Evolutionary conservation across 768 basidiomycete species (phyloP), one percentile per base, ranked within the genome.

Genomic region (Boletus sp.): DNA sequence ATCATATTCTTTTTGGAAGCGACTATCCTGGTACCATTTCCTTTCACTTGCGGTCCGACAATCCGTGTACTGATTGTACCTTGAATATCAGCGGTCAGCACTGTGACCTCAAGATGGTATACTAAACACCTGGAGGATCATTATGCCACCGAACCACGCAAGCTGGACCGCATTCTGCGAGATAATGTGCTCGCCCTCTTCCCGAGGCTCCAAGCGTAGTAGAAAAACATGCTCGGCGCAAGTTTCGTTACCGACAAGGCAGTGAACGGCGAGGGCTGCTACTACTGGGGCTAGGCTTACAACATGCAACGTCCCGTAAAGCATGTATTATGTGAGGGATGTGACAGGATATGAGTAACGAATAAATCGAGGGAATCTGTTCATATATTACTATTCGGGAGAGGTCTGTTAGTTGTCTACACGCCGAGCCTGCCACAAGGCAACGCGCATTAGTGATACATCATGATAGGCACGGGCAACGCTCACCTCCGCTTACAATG

Each of bases 401-500:
- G 51, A 41, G 46, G 54, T 42, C 41, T 48, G 46, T 50, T 52
- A 59, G 52, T 50, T 52, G 48, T 71, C 74, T 78, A 83, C 73
- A 86, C 83, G 65, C 85, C 86, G 65, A 88, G 80, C 72, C 86
- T 88, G 67, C 42, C 45, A 46, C 39, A 37, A 41, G 37, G 33
- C 49, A 46, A 44, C 44, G 58, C 46, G 54, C 35, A 42, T 60
- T 45, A 51, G 41, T 36, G 28, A 47, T 28, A 42, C 39, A 33
- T 52, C 47, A 53, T 11, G 36, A 49, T 40, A 35, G 29, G 9
- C 10, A 33, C 39, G 42, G 36, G 47, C 14, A 7, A 44, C 20
- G 72, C 83, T 60, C 54, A 88, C 92, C 78, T 87, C 71, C 87
- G 82, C 77, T 92, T 94, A 65, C 81, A 86, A 64, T 90, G 85